phyloP scores from a whole-genome alignment of 306 rosid genomes.

The Lathyrus tuberosus region DNA sequence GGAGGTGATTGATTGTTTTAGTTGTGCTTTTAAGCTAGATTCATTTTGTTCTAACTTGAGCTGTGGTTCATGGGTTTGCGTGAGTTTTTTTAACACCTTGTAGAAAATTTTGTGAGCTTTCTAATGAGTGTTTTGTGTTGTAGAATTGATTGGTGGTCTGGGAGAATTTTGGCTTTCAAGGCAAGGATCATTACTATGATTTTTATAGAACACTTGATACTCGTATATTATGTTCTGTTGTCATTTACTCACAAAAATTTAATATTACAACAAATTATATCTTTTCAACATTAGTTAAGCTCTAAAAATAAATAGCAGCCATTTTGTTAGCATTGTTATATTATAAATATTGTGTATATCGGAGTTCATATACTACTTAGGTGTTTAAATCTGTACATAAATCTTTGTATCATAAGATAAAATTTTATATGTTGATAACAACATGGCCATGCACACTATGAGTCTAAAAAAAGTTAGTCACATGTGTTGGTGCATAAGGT shows the following conservation, averaged over 20 bases:
- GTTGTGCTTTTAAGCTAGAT: slow-evolving; percentile 77
- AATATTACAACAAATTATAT: background rate
- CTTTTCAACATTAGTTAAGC: too few species aligned
- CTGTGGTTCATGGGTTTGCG: background rate
- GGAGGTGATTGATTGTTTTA: slow-evolving; percentile 21
- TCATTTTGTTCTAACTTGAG: slow-evolving; percentile 41
- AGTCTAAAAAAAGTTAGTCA: too few species aligned
- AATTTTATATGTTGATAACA: too few species aligned
- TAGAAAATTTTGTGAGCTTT: slow-evolving; percentile 63
- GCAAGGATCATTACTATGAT: slow-evolving; percentile 63
- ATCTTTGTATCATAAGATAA: too few species aligned
- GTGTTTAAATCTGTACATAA: too few species aligned
- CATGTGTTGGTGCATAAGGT: too few species aligned
- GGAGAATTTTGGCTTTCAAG: slow-evolving; percentile 54
- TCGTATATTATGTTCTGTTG: background rate
- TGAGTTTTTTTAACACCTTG: slow-evolving; percentile 37
- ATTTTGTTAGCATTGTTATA: too few species aligned
- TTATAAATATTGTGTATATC: too few species aligned
- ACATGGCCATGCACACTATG: too few species aligned
- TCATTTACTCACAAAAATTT: background rate
- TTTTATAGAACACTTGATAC: too few species aligned
- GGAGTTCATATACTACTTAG: too few species aligned
- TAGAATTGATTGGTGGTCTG: background rate
- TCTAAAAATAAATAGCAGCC: background rate
- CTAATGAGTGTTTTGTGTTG: slow-evolving; percentile 25